phyloP scores from a whole-genome alignment of 139 green algal genomes.

The Tetraselmis striata region DNA sequence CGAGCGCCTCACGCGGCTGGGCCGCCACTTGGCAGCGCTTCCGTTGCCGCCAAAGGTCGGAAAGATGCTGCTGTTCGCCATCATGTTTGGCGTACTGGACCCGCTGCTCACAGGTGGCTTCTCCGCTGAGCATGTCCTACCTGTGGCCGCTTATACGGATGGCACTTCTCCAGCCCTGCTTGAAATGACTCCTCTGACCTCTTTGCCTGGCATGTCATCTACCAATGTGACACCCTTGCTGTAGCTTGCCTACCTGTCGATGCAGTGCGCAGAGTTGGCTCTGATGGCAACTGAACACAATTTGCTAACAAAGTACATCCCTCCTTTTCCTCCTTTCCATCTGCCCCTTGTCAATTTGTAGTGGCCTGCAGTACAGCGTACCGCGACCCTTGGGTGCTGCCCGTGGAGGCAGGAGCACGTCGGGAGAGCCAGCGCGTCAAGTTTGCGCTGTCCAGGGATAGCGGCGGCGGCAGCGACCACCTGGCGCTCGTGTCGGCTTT shows the following conservation, averaged over 20 bases:
- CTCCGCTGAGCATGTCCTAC: constrained; percentile 57
- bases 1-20: constrained; percentile 68
- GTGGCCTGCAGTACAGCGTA: constrained; percentile 5
- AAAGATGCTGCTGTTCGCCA: constrained; percentile 80
- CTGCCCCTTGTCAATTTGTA: background rate
- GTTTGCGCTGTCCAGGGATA: constrained; percentile 19
- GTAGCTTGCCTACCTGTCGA: no score
- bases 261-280: no score
- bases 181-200: no score
- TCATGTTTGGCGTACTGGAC: constrained; percentile 67
- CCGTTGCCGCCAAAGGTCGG: constrained; percentile 65
- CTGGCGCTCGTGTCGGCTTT: constrained; percentile 49
- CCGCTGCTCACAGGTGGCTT: constrained; percentile 71
- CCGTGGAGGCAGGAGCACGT: constrained; percentile 29
- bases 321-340: no score
- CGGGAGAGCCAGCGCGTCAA: constrained; percentile 15
- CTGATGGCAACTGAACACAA: no score
- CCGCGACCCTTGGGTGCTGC: constrained; percentile 56
- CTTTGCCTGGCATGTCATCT: no score
- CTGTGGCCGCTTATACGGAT: constrained; percentile 20
- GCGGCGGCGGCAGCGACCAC: constrained; percentile 54
- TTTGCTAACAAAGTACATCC: no score
- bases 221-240: no score
- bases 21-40: constrained; percentile 71
- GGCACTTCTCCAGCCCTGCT: constrained; percentile 2